These are phyloP conservation scores for Trametes versicolor DNA, from an alignment of 1,284 basidiomycete species.

Conservation along the genomic window DNA sequence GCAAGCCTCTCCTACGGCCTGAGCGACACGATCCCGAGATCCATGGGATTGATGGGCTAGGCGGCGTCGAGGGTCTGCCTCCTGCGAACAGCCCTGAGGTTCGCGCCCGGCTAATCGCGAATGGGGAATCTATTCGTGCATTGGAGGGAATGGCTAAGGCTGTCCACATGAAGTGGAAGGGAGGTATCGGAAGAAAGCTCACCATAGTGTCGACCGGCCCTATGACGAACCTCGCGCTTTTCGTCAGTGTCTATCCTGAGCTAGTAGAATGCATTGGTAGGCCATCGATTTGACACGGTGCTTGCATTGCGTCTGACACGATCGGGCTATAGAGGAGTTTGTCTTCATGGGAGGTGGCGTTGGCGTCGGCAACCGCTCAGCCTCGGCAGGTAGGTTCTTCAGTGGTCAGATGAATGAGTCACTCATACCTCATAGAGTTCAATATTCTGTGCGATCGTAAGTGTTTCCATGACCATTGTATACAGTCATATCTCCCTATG, in stretches of 20 bases:
- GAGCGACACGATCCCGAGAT: conserved; percentile 66
- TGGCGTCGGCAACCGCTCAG: conserved; percentile 82
- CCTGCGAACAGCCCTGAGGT: conserved; percentile 56
- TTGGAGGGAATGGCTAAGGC: conserved; percentile 73
- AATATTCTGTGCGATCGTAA: conserved; percentile 85
- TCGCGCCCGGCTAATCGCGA: conserved; percentile 54
- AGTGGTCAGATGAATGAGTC: neutral
- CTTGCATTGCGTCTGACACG: no score
- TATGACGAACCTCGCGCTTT: conserved; percentile 87
- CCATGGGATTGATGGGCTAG: conserved; percentile 82
- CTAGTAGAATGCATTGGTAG: conserved; percentile 65
- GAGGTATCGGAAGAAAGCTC: conserved; percentile 63
- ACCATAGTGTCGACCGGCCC: conserved; percentile 80
- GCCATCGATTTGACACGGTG: no score
- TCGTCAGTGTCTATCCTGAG: conserved; percentile 76
- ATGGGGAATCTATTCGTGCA: conserved; percentile 57
- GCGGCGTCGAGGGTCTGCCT: conserved; percentile 81
- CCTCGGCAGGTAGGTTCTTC: conserved; percentile 65
- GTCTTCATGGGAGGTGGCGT: conserved; percentile 92
- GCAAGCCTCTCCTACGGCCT: conserved; percentile 65
- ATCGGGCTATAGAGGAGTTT: conserved; percentile 67
- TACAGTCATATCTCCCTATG: neutral
- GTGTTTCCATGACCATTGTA: conserved; percentile 38
- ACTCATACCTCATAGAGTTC: conserved; percentile 62
- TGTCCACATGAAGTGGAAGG: conserved; percentile 63